Evolutionary conservation across 2,329 filamentous ascomycete species (phyloP).

Genomic region (Nigrospora osmanthi): DNA sequence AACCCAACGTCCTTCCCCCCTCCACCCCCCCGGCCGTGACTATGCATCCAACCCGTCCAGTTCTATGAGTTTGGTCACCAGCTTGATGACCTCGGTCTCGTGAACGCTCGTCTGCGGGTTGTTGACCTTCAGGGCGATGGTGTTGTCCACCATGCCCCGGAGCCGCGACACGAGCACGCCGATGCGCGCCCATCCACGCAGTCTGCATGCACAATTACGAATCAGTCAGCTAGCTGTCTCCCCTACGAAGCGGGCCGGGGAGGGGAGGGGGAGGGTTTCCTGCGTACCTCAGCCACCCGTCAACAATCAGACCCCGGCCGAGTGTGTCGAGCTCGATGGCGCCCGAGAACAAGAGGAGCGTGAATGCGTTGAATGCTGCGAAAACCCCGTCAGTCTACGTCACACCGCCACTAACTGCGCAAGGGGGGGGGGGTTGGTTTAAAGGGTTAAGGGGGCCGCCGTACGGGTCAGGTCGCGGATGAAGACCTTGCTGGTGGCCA

Average conservation of each 20-base stretch:
- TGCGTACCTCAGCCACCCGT: slow-evolving; percentile 67
- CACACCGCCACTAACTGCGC: background rate
- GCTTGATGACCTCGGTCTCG: slow-evolving; percentile 61
- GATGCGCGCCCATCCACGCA: slow-evolving; percentile 90
- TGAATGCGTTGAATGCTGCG: slow-evolving; percentile 81
- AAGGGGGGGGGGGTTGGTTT: background rate
- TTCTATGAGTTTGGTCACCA: slow-evolving; percentile 77
- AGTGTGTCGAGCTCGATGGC: slow-evolving; percentile 78
- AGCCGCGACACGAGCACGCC: slow-evolving; percentile 81
- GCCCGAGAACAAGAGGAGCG: slow-evolving; percentile 80
- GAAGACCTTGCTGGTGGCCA: slow-evolving; percentile 87
- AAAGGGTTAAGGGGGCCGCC: no score
- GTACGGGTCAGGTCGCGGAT: slow-evolving; percentile 82
- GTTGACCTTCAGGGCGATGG: slow-evolving; percentile 75
- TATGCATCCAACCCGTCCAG: slow-evolving; percentile 76
- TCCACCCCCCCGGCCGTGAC: background rate
- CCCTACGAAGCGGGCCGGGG: no score
- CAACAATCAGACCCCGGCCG: slow-evolving; percentile 79
- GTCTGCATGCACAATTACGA: no score
- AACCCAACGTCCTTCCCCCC: background rate
- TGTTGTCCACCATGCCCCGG: slow-evolving; percentile 76
- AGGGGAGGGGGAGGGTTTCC: background rate
- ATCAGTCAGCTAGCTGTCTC: background rate
- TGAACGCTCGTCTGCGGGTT: slow-evolving; percentile 55
- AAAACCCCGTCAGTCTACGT: background rate